Conservation (phyloP, 1,284 basidiomycete species). For the Moniliophthora roreri region DNA sequence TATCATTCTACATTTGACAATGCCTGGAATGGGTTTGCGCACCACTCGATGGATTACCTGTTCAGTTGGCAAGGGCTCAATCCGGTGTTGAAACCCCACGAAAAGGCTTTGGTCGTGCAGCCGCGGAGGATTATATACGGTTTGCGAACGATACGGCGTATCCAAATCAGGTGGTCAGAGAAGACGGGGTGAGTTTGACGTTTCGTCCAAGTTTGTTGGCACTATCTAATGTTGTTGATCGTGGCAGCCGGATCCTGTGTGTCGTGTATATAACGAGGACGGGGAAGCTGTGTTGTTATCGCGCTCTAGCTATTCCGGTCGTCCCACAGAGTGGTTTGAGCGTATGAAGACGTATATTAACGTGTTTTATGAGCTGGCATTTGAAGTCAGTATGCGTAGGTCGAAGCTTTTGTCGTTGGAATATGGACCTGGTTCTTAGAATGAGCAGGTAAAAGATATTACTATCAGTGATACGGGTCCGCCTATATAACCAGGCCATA, state of each 20-base stretch:
- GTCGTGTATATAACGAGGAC: conserved; percentile 1
- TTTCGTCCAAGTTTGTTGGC: no score
- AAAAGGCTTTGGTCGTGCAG: not conserved
- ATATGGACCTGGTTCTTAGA: not conserved
- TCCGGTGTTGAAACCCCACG: not conserved
- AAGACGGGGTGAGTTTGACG: not conserved
- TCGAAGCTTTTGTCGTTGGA: conserved; percentile 2
- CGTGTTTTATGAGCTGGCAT: not conserved
- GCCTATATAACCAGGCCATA: no score
- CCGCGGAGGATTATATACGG: conserved; percentile 4
- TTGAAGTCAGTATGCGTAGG: conserved; percentile 3
- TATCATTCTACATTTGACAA: not conserved
- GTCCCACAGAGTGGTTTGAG: conserved; percentile 1
- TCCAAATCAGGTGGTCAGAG: not conserved
- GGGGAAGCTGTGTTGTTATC: not conserved
- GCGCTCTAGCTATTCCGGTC: not conserved
- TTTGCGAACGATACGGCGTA: not conserved
- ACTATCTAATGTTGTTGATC: not conserved
- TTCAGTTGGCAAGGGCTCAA: conserved; percentile 6
- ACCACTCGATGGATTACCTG: conserved; percentile 4
- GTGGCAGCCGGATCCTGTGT: not conserved
- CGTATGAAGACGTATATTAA: not conserved
- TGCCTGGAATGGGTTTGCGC: conserved; percentile 1
- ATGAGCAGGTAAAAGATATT: no score
- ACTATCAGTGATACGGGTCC: no score